Evolutionary conservation across 495 filamentous ascomycete genomes (phyloP).

Genomic region (Talaromyces borbonicus): DNA sequence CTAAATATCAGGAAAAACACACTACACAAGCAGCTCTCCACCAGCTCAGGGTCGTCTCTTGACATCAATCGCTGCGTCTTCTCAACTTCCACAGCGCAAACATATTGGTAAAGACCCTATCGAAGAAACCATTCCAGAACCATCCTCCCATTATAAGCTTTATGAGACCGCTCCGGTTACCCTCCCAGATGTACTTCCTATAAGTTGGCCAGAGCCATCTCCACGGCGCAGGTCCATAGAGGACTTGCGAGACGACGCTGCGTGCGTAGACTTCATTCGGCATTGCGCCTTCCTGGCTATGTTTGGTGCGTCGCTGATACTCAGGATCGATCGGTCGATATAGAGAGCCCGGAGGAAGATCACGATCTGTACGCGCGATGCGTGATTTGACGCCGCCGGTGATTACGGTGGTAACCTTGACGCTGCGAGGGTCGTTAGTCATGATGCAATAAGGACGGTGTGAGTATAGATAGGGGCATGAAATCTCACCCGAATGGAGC

Average conservation of each 20-base stretch:
- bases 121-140: constrained; percentile 33
- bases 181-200: constrained; percentile 45
- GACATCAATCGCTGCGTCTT: constrained; percentile 5
- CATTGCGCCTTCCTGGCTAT: constrained; percentile 50
- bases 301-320: constrained; percentile 40
- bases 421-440: constrained; percentile 15
- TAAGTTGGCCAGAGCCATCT: constrained; percentile 41
- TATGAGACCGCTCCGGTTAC: constrained; percentile 40
- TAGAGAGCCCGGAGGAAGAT: constrained; percentile 36
- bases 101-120: constrained; percentile 32
- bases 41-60: too few relatives aligned
- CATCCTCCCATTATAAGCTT: constrained; percentile 34
- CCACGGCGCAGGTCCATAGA: constrained; percentile 36
- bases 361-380: constrained; percentile 43
- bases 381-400: constrained; percentile 54
- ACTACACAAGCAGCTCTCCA: too few relatives aligned
- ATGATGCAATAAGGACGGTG: background rate
- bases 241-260: constrained; percentile 44
- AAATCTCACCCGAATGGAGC: constrained; percentile 38
- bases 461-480: constrained; percentile 5
- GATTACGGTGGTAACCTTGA: constrained; percentile 46
- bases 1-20: too few relatives aligned
- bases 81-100: constrained; percentile 35
- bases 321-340: constrained; percentile 42
- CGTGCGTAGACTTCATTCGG: constrained; percentile 41